Percentiles rank a stretch among this genome's conserved stretches.
These are phyloP conservation scores for Hordeum vulgare DNA, from an alignment of 176 grass and related monocot species.

Conservation along the genomic window DNA sequence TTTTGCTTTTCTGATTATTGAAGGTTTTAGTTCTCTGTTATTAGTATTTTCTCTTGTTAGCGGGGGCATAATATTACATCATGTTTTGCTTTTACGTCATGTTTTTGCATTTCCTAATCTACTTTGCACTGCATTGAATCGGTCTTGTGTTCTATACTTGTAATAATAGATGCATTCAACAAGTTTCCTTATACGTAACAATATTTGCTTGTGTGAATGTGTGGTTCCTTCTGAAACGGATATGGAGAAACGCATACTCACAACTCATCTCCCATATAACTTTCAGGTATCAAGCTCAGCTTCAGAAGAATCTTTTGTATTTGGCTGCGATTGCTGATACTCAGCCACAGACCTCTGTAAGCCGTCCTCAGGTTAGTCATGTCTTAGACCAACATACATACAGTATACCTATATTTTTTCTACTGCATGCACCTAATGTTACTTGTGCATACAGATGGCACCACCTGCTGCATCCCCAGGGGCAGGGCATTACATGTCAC, in stretches of 20 bases:
- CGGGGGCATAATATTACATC: background rate
- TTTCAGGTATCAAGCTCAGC: constrained; percentile 92
- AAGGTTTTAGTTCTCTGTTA: background rate
- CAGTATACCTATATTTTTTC: background rate
- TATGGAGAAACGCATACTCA: background rate
- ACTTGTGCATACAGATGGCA: constrained; percentile 46
- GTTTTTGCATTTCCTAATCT: background rate
- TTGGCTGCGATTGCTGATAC: constrained; percentile 91
- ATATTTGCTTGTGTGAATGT: constrained; percentile 1
- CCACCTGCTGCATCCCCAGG: constrained; percentile 42
- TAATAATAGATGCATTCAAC: background rate
- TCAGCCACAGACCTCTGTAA: constrained; percentile 62
- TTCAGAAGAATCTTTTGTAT: constrained; percentile 95
- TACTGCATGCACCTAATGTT: background rate
- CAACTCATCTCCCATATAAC: constrained; percentile 9
- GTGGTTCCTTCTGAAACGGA: background rate
- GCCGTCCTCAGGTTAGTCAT: constrained; percentile 71
- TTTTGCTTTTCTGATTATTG: background rate
- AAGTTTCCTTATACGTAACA: background rate
- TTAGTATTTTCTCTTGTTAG: background rate
- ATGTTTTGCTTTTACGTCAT: background rate
- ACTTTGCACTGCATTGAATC: background rate
- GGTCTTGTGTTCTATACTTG: background rate
- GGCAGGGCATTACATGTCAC: constrained; percentile 57
- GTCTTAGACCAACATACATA: background rate